Evolutionary conservation across 116 monocot species (phyloP).

Genomic region (Posidonia oceanica): DNA sequence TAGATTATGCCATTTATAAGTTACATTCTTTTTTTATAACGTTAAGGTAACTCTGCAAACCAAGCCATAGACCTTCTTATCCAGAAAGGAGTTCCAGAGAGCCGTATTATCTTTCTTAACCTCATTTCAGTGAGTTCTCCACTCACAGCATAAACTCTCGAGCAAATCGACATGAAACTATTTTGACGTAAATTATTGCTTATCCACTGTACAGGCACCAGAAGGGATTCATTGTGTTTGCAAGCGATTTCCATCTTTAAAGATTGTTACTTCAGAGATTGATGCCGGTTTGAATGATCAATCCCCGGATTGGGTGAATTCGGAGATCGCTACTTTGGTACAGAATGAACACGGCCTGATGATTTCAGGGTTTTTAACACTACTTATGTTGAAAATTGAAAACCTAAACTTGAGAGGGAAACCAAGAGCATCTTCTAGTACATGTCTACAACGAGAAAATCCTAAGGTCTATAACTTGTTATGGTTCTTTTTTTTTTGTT

Average conservation of each 20-base stretch:
- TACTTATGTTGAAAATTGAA: too few species aligned
- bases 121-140: slow-evolving; percentile 67
- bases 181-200: too few species aligned
- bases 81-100: slow-evolving; percentile 87
- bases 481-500: too few species aligned
- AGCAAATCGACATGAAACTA: too few species aligned
- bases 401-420: too few species aligned
- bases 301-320: slow-evolving; percentile 83
- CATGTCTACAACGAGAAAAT: too few species aligned
- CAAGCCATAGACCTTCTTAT: slow-evolving; percentile 94
- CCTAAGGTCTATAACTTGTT: too few species aligned
- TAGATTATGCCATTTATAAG: too few species aligned
- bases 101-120: slow-evolving; percentile 79
- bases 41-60: slow-evolving; percentile 75
- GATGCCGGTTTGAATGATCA: slow-evolving; percentile 65
- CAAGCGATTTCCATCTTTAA: slow-evolving; percentile 65
- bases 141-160: too few species aligned
- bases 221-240: slow-evolving; percentile 85
- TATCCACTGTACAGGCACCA: slow-evolving; percentile 43
- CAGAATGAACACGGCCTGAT: slow-evolving; percentile 24
- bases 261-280: slow-evolving; percentile 88
- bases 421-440: too few species aligned
- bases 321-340: slow-evolving; percentile 87
- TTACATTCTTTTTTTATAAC: background rate
- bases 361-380: too few species aligned